Base-by-base conservation (phyloP, 306 rosid genomes). In the Hippophae rhamnoides region DNA sequence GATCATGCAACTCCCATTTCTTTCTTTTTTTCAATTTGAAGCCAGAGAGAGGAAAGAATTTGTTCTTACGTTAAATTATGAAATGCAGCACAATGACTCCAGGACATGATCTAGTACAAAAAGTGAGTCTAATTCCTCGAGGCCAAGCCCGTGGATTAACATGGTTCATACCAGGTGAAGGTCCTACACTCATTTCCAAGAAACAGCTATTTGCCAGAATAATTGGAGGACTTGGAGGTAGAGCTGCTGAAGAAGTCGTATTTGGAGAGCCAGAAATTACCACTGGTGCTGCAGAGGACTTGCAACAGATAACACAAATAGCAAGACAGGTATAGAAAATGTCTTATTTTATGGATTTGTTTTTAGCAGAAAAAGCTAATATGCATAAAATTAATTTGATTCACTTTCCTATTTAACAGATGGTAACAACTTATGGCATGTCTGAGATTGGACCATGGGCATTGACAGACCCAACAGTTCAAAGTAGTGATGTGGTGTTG, bases 401-500 rank as follows among this genome's bases (percentile, higher is more conserved):
- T 31, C 38, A 2, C 38, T 2, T 31, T 31, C 38, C 38, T 49
- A 10, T 7, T 12, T 13, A 49, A 49, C 86, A 81, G 83, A 87
- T 87, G 95, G 89, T 87, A 9, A 87, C 95, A 64, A 68, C 26
- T 67, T 84, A 58, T 77, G 95, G 92, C 18, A 87, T 87, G 95
- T 87, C 92, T 25, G 86, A 87, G 76, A 87, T 87, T 46, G 92
- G 95, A 41, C 92, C 95, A 11, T 84, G 84, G 95, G 60, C 86
- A 41, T 47, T 87, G 63, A 81, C 57, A 46, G 90, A 84, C 23
- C 86, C 90, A 0, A 43, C 77, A 14, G 68, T 41, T 4, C 84
- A 78, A 58, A 87, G 76, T 65, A 58, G 83, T 67, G 90, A 87
- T 61, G 69, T 87, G 7, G 90, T 84, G 58, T 43, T 87, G 13